Evolutionary conservation across 768 basidiomycete genomes (phyloP).

Genomic region (Collybia nuda): DNA sequence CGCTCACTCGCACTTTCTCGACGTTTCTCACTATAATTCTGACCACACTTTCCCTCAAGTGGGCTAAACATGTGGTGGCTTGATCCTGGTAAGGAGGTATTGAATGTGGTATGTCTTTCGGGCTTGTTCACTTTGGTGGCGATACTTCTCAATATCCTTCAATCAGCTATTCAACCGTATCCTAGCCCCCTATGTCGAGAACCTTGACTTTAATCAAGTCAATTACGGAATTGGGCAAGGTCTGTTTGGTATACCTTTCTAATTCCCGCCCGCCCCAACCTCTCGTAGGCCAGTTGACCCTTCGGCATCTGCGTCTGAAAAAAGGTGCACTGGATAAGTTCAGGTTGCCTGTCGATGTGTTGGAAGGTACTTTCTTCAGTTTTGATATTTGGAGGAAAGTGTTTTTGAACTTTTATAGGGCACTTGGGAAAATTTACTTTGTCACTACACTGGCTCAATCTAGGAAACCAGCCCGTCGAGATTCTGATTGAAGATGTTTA

Average conservation of each 20-base stretch:
- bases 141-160: neutral
- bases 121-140: neutral
- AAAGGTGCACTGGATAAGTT: slow-evolving; percentile 95
- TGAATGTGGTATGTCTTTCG: slow-evolving; percentile 63
- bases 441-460: slow-evolving; percentile 86
- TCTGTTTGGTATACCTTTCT: slow-evolving; percentile 19
- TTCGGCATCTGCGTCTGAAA: slow-evolving; percentile 84
- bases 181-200: slow-evolving; percentile 93
- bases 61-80: slow-evolving; percentile 72
- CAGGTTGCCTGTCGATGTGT: slow-evolving; percentile 90
- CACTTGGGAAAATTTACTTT: slow-evolving; percentile 85
- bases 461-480: slow-evolving; percentile 88
- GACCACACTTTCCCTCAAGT: too few relatives aligned
- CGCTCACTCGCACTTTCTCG: too few relatives aligned
- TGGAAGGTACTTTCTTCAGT: slow-evolving; percentile 64
- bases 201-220: slow-evolving; percentile 91
- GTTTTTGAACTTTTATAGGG: slow-evolving; percentile 40
- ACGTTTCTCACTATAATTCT: neutral
- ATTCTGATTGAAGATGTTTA: slow-evolving; percentile 93
- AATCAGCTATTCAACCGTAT: slow-evolving; percentile 82
- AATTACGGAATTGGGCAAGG: slow-evolving; percentile 93
- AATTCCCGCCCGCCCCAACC: neutral
- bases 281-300: slow-evolving; percentile 65
- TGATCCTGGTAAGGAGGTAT: slow-evolving; percentile 82
- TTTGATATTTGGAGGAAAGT: neutral